Percentiles rank a stretch among this genome's conserved stretches.
These are phyloP conservation scores for Polygonum aviculare DNA, from an alignment of 148 eudicot genomes.

Conservation along the genomic window DNA sequence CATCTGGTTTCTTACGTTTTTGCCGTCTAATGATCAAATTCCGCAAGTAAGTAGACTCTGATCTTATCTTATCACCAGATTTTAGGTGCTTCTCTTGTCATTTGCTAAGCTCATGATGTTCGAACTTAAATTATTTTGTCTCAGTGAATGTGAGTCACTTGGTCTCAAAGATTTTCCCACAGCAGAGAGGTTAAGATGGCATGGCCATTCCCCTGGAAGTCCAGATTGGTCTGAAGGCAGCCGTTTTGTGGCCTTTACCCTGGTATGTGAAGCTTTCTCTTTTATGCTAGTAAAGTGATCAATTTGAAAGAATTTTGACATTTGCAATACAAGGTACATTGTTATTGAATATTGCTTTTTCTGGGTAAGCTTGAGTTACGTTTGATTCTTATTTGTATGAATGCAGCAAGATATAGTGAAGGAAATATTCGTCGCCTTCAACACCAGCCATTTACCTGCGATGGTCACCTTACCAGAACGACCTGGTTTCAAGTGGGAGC, in stretches of 20 bases:
- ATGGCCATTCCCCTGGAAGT: constrained; percentile 58
- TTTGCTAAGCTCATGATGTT: not conserved
- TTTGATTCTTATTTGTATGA: not conserved
- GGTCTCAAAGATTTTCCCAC: constrained; percentile 86
- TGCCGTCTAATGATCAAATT: constrained; percentile 69
- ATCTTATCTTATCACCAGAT: constrained; percentile 5
- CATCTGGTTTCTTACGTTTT: constrained; percentile 80
- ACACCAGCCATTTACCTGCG: constrained; percentile 75
- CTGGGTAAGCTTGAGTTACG: not conserved
- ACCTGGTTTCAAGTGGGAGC: constrained; percentile 84
- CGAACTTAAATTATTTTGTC: not conserved
- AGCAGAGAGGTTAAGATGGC: constrained; percentile 95
- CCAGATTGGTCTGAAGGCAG: constrained; percentile 95
- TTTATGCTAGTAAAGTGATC: not conserved
- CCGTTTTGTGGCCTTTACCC: constrained; percentile 83
- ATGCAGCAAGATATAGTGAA: constrained; percentile 71
- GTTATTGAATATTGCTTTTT: not conserved
- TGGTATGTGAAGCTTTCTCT: constrained; percentile 36
- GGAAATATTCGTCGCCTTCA: constrained; percentile 80
- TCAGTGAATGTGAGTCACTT: constrained; percentile 87
- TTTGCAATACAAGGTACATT: not conserved
- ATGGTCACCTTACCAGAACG: constrained; percentile 58
- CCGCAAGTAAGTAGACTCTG: constrained; percentile 47
- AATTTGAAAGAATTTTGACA: not conserved
- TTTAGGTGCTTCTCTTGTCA: not conserved